Evolutionary conservation across 805 yeast species (phyloP).

Genomic region (Monosporozyma solicola): DNA sequence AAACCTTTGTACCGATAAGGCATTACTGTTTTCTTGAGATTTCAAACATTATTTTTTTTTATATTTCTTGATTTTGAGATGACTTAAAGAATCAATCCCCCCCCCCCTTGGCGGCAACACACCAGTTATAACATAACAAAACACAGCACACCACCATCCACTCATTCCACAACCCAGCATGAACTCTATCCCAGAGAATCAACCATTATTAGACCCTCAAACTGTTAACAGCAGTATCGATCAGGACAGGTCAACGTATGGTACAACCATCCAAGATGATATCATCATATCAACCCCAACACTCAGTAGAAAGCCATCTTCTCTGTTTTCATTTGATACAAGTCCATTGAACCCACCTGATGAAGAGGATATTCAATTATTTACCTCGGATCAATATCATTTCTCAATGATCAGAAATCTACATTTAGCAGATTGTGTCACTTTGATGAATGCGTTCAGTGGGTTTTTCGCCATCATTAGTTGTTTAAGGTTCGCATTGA

Average conservation of each 20-base stretch:
- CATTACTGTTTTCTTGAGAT: no score
- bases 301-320: slow-evolving; percentile 40
- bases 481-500: slow-evolving; percentile 69
- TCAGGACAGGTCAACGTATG: neutral
- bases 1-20: neutral
- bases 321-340: slow-evolving; percentile 43
- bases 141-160: neutral
- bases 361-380: slow-evolving; percentile 66
- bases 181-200: neutral
- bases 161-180: neutral
- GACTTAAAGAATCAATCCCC: no score
- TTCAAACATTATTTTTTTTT: no score
- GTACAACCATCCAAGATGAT: neutral
- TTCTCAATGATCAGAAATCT: slow-evolving; percentile 76
- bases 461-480: slow-evolving; percentile 88
- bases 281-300: neutral
- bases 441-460: slow-evolving; percentile 85
- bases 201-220: neutral
- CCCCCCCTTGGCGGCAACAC: neutral
- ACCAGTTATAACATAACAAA: neutral
- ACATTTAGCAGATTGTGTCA: slow-evolving; percentile 94
- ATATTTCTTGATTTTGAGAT: no score
- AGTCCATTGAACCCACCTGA: slow-evolving; percentile 66
- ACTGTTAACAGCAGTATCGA: neutral
- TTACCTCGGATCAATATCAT: slow-evolving; percentile 76